phyloP scores from a whole-genome alignment of 108 stramenopile genomes.

The Ochromonas danica region DNA sequence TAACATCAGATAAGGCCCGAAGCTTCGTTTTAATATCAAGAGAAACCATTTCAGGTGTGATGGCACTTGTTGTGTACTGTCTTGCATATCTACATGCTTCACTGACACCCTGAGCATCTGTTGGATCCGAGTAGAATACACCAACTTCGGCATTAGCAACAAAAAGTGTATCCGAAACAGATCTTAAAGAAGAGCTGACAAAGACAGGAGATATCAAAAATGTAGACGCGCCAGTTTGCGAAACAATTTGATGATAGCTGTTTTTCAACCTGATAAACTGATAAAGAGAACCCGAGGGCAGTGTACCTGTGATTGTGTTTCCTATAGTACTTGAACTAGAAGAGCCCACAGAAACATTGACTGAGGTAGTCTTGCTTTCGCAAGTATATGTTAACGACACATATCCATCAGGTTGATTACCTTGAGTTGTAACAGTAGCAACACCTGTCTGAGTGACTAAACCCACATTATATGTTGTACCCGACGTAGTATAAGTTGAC shows the following conservation, averaged over 20 bases:
- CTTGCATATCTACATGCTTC: neutral
- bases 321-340: neutral
- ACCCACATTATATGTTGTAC: neutral
- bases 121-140: constrained; percentile 67
- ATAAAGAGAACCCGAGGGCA: neutral
- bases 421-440: constrained; percentile 42
- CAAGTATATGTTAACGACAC: constrained; percentile 69
- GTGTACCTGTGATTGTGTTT: neutral
- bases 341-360: constrained; percentile 31
- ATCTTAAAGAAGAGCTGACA: constrained; percentile 3
- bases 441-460: neutral
- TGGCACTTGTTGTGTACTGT: neutral
- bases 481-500: neutral
- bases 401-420: constrained; percentile 67
- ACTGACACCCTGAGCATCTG: constrained; percentile 59
- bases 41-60: neutral
- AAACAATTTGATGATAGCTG: constrained; percentile 28
- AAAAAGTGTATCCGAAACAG: neutral
- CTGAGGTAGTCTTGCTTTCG: constrained; percentile 49
- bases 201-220: neutral
- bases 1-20: constrained; percentile 21
- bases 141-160: constrained; percentile 68
- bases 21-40: constrained; percentile 31
- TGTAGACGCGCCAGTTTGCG: neutral
- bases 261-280: constrained; percentile 12